These are phyloP conservation scores for Sicyos edulis DNA, from an alignment of 306 rosid species.

Conservation along the genomic window DNA sequence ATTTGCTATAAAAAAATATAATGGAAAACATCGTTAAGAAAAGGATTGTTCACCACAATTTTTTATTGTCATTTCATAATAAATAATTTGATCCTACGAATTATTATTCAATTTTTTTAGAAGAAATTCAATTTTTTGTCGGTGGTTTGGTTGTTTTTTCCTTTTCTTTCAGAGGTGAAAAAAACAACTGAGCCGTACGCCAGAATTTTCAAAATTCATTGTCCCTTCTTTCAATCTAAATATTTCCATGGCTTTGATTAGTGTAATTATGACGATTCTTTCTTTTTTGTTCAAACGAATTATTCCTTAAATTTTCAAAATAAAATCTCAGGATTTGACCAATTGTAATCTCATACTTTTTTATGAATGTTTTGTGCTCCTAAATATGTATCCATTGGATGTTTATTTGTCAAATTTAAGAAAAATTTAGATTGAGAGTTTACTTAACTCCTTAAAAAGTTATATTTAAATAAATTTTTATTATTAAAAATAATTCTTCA, in stretches of 20 bases:
- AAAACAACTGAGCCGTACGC: background rate
- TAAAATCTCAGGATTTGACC: background rate
- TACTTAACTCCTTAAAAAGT: too few relatives aligned
- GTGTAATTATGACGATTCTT: background rate
- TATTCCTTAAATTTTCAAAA: slow-evolving; percentile 4
- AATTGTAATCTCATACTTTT: background rate
- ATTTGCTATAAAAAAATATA: too few relatives aligned
- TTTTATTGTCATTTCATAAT: too few relatives aligned
- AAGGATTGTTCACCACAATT: too few relatives aligned
- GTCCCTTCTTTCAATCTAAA: background rate
- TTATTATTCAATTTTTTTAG: background rate
- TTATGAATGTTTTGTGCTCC: too few relatives aligned
- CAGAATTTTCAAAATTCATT: background rate
- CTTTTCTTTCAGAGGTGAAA: background rate
- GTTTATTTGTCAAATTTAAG: too few relatives aligned
- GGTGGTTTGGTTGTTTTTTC: slow-evolving; percentile 11
- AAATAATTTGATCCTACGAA: too few relatives aligned
- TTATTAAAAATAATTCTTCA: too few relatives aligned
- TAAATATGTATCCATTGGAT: too few relatives aligned
- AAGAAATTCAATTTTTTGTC: slow-evolving; percentile 12
- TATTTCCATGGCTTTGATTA: background rate
- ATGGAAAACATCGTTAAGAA: too few relatives aligned
- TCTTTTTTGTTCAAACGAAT: background rate
- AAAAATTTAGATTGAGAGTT: too few relatives aligned
- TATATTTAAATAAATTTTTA: too few relatives aligned